Conservation (phyloP, 2,329 filamentous ascomycete genomes). For the Fusarium goolgardi region DNA sequence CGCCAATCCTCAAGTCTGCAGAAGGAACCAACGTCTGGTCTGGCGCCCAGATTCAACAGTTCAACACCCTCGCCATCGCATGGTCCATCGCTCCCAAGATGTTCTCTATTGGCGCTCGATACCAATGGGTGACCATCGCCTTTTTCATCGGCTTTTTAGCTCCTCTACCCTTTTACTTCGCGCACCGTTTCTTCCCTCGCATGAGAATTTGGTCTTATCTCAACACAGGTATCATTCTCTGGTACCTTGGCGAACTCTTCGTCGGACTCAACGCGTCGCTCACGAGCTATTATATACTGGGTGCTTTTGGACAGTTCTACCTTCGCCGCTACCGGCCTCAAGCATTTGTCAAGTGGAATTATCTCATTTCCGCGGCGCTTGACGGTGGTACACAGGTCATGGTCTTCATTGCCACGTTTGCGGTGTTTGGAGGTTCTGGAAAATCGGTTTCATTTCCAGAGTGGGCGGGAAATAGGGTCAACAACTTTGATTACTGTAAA, state of each 20-base stretch:
- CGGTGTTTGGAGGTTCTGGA: conserved; percentile 65
- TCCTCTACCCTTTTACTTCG: conserved; percentile 51
- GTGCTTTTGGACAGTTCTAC: conserved; percentile 63
- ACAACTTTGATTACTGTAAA: conserved; percentile 19
- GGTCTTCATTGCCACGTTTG: conserved; percentile 65
- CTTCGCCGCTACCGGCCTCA: conserved; percentile 63
- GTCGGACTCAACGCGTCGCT: conserved; percentile 59
- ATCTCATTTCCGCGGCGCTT: conserved; percentile 62
- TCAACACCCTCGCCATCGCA: conserved; percentile 59
- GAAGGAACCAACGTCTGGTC: conserved; percentile 65
- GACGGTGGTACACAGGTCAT: conserved; percentile 62
- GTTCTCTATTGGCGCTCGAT: conserved; percentile 21
- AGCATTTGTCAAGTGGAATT: conserved; percentile 65
- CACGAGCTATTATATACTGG: conserved; percentile 63
- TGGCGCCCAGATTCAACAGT: conserved; percentile 62
- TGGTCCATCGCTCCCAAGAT: conserved; percentile 62
- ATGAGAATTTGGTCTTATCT: conserved; percentile 57
- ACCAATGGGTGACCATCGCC: conserved; percentile 21
- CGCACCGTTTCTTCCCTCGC: conserved; percentile 52
- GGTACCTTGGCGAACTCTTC: conserved; percentile 23
- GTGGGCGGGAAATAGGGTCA: conserved; percentile 65
- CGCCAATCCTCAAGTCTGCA: conserved; percentile 57
- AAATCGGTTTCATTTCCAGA: conserved; percentile 57
- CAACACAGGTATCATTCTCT: conserved; percentile 61
- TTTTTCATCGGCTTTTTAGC: conserved; percentile 51